phyloP scores from a whole-genome alignment of 441 rosid genomes.

The Manihot esculenta region DNA sequence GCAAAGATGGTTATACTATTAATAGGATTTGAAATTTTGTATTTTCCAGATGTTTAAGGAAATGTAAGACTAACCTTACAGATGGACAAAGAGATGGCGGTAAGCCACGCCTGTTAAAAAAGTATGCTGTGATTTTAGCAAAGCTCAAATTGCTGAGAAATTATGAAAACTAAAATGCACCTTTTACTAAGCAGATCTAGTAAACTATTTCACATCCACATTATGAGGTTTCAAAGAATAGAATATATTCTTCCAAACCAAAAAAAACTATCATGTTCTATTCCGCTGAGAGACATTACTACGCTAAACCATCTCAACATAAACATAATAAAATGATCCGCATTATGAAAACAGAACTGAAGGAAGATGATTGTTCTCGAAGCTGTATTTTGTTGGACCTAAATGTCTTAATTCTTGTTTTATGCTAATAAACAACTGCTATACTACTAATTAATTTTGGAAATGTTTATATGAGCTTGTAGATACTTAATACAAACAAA shows the following conservation, averaged over 20 bases:
- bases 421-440: too few relatives aligned
- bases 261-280: too few relatives aligned
- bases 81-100: slow-evolving; percentile 58
- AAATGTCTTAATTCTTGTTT: too few relatives aligned
- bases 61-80: slow-evolving; percentile 69
- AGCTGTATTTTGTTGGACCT: background rate
- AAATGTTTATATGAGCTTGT: too few relatives aligned
- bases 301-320: background rate
- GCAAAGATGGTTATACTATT: background rate
- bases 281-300: background rate
- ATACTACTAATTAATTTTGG: too few relatives aligned
- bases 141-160: background rate
- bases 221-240: background rate
- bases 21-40: slow-evolving; percentile 11
- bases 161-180: background rate
- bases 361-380: background rate
- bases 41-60: slow-evolving; percentile 5
- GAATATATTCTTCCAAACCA: background rate
- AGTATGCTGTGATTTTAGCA: slow-evolving; percentile 2
- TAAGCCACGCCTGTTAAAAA: slow-evolving; percentile 81
- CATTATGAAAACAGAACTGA: background rate
- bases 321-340: slow-evolving; percentile 1
- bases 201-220: background rate
- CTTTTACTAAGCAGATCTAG: background rate
- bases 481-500: too few relatives aligned